phyloP scores from a whole-genome alignment of 768 basidiomycete genomes.

The Kwoniella dendrophila region DNA sequence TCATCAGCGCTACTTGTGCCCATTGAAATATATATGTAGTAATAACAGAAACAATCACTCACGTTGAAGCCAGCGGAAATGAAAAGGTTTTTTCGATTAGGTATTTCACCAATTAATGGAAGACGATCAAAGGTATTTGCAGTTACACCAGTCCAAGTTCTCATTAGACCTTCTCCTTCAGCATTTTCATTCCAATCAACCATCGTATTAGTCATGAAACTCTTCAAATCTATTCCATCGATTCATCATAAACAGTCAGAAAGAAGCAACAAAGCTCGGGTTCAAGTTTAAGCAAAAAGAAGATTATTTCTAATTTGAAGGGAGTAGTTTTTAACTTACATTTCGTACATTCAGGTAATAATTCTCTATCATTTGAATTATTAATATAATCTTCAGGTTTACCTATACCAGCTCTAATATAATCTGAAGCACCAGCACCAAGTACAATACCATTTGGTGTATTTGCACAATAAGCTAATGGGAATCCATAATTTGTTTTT shows the following conservation, averaged over 20 bases:
- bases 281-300: no score
- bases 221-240: background rate
- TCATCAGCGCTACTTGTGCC: background rate
- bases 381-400: background rate
- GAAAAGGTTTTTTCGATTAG: background rate
- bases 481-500: background rate
- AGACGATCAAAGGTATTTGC: background rate
- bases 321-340: background rate
- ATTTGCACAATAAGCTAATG: background rate
- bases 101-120: background rate
- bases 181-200: background rate
- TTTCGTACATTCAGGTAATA: background rate
- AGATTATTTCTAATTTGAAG: background rate
- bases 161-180: background rate
- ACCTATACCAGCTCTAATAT: background rate
- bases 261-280: no score
- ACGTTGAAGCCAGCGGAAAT: background rate
- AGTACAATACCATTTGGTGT: background rate
- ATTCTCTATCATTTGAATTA: background rate
- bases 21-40: background rate
- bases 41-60: no score
- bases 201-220: background rate
- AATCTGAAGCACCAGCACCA: background rate
- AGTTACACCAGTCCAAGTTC: background rate
- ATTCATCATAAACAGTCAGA: no score